Evolutionary conservation across 139 green algal genomes (phyloP), one percentile per base, ranked within the genome.

Genomic region (Chlamydomonas applanata): DNA sequence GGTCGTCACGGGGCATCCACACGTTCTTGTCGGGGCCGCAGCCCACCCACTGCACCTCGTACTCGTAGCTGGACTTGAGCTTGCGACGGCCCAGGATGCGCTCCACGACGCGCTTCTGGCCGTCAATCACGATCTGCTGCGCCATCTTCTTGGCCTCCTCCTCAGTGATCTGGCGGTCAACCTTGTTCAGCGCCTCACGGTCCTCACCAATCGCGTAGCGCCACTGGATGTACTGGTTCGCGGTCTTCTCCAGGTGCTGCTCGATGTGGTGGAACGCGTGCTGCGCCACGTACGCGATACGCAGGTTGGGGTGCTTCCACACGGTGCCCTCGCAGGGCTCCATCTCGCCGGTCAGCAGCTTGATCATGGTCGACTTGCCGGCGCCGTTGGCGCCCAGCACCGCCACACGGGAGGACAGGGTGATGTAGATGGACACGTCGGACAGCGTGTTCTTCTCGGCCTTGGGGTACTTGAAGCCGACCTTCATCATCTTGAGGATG

Each of bases 191-290:
- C 11, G 84, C 87, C 89, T 98, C 94, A 59, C 89, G 82, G 84
- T 98, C 94, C 86, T 98, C 93, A 73, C 94, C 94, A 44, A 79
- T 88, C 36, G 87, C 89, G 69, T 96, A 98, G 35, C 94, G 92
- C 94, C 94, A 98, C 83, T 91, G 86, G 84, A 98, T 97, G 88
- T 98, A 98, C 89, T 97, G 86, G 82, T 97, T 97, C 79, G 93
- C 86, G 1, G 90, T 94, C 86, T 94, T 95, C 74, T 96, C 89
- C 72, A 97, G 80, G 81, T 96, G 91, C 89, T 95, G 80, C 90
- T 98, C 94, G 22, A 98, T 86, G 84, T 97, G 93, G 88, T 97
- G 93, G 86, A 98, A 97, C 2, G 93, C 92, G 69, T 79, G 85
- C 81, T 87, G 77, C 20, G 94, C 94, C 20, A 98, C 93, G 77